phyloP scores from a whole-genome alignment of 306 rosid genomes.

The Bauhinia variegata region DNA sequence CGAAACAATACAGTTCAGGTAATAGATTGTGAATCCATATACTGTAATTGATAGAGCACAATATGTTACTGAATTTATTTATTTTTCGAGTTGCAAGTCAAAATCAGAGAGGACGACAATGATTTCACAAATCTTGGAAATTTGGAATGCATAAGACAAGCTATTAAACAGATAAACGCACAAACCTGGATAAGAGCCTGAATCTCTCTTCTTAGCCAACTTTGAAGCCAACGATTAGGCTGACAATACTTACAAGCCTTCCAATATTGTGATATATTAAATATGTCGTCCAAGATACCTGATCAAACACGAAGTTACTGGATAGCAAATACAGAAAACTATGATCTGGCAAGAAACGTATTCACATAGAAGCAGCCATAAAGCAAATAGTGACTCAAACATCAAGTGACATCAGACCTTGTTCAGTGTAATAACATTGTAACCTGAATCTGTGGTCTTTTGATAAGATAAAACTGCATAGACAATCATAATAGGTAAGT shows the following conservation, averaged over 20 bases:
- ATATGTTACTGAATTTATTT: neutral
- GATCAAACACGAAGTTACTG: constrained; percentile 19
- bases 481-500: constrained; percentile 23
- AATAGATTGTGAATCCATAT: constrained; percentile 10
- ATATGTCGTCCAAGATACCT: constrained; percentile 72
- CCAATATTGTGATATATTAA: constrained; percentile 65
- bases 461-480: constrained; percentile 71
- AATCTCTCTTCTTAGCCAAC: constrained; percentile 87
- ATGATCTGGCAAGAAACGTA: constrained; percentile 13
- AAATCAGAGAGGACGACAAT: neutral
- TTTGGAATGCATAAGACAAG: neutral
- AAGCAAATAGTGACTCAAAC: constrained; percentile 25
- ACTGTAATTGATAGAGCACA: neutral
- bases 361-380: constrained; percentile 11
- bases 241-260: constrained; percentile 61
- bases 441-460: constrained; percentile 78
- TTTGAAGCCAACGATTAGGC: constrained; percentile 73
- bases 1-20: neutral
- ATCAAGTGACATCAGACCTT: constrained; percentile 53
- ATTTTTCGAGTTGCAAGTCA: constrained; percentile 6
- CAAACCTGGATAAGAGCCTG: constrained; percentile 81
- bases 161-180: constrained; percentile 22
- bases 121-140: constrained; percentile 1
- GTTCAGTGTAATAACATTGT: constrained; percentile 86
- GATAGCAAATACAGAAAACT: neutral